Percentiles rank a stretch among this genome's conserved stretches.
These are phyloP conservation scores for Mycena belliarum DNA, from an alignment of 768 basidiomycete genomes.

Conservation along the genomic window DNA sequence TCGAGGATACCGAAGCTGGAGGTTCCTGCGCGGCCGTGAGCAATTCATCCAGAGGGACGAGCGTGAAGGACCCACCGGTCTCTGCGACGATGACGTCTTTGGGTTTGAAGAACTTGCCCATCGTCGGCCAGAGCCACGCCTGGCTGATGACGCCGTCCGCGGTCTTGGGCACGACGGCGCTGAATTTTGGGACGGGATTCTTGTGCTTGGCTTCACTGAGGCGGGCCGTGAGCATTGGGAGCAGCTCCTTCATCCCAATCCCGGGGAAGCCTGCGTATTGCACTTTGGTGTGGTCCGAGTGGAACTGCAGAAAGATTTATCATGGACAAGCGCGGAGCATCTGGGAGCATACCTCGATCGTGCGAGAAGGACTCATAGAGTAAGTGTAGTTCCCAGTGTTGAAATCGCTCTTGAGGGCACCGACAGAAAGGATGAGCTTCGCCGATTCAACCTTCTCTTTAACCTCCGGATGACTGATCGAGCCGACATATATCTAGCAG, in stretches of 20 bases:
- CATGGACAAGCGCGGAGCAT: background rate
- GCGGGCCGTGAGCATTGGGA: constrained; percentile 67
- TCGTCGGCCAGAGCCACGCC: constrained; percentile 80
- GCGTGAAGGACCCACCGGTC: constrained; percentile 53
- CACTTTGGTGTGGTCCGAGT: constrained; percentile 71
- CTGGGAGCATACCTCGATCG: no score
- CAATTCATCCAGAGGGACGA: background rate
- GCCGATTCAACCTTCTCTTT: constrained; percentile 74
- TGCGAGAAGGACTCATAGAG: constrained; percentile 37
- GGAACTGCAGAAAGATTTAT: constrained; percentile 49
- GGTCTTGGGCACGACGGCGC: constrained; percentile 40
- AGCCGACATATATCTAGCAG: constrained; percentile 72
- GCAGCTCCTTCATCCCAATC: constrained; percentile 76
- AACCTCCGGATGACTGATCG: constrained; percentile 63
- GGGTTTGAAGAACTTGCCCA: constrained; percentile 69
- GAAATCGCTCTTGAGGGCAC: constrained; percentile 73
- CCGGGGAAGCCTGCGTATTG: constrained; percentile 62
- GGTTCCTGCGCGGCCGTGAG: constrained; percentile 47
- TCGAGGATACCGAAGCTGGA: constrained; percentile 86
- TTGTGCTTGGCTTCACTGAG: constrained; percentile 42
- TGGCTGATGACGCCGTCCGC: constrained; percentile 65
- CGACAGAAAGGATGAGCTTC: constrained; percentile 75
- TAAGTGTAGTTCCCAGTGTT: constrained; percentile 90
- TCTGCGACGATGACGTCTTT: constrained; percentile 84
- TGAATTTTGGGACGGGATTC: no score